Evolutionary conservation across 2,329 filamentous ascomycete species (phyloP).

Genomic region (Parastagonospora nodorum): DNA sequence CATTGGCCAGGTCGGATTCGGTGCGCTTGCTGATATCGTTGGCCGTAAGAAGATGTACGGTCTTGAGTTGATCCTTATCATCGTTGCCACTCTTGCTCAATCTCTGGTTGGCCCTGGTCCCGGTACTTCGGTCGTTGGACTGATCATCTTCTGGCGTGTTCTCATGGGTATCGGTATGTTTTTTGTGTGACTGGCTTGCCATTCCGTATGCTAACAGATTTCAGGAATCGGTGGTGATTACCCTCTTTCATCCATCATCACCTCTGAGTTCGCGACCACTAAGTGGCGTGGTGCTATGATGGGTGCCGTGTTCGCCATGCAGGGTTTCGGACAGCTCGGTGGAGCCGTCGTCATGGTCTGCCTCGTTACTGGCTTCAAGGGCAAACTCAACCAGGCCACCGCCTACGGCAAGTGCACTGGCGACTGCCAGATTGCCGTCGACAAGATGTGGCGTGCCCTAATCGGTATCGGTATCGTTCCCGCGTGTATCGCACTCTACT

Average conservation of each 20-base stretch:
- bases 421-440: conserved; percentile 40
- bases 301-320: conserved; percentile 51
- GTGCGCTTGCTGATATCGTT: conserved; percentile 67
- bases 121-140: conserved; percentile 43
- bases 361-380: conserved; percentile 39
- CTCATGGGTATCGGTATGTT: conserved; percentile 47
- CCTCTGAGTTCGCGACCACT: conserved; percentile 57
- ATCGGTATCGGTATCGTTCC: conserved; percentile 50
- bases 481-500: conserved; percentile 49
- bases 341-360: conserved; percentile 44
- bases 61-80: conserved; percentile 48
- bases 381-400: conserved; percentile 22
- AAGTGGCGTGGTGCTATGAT: conserved; percentile 51
- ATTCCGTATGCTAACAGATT: conserved; percentile 38
- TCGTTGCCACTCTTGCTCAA: conserved; percentile 46
- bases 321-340: conserved; percentile 49
- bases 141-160: conserved; percentile 50
- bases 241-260: conserved; percentile 82
- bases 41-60: conserved; percentile 87
- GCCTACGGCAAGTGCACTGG: conserved; percentile 35
- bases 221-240: conserved; percentile 70
- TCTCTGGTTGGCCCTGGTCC: conserved; percentile 41
- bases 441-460: conserved; percentile 50
- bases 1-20: conserved; percentile 78
- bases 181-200: conserved; percentile 25